phyloP scores from a whole-genome alignment of 192 early-diverging fungal species.

The Jimgerdemannia flammicorona region DNA sequence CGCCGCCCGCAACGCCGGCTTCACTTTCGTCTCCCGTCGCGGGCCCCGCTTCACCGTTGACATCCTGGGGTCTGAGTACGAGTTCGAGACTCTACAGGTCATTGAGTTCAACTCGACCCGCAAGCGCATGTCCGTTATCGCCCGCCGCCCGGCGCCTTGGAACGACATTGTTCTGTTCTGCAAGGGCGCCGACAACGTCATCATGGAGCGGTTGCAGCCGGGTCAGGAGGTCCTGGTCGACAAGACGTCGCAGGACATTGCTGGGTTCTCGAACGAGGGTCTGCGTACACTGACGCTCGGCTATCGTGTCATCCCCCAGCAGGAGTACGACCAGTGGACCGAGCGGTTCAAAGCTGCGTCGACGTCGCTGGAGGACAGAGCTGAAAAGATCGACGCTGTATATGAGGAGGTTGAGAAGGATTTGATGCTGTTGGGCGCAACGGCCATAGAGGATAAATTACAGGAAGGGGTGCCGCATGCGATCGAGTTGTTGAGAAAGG shows the following conservation, averaged over 20 bases:
- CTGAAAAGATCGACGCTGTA: constrained; percentile 63
- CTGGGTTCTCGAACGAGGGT: constrained; percentile 78
- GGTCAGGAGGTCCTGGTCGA: constrained; percentile 49
- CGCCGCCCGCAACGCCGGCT: constrained; percentile 76
- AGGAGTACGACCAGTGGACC: constrained; percentile 76
- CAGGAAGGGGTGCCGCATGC: constrained; percentile 94
- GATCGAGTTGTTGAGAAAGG: constrained; percentile 75
- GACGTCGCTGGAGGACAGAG: constrained; percentile 67
- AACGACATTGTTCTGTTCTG: constrained; percentile 83
- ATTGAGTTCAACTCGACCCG: constrained; percentile 95
- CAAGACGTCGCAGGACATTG: constrained; percentile 62
- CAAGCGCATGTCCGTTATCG: constrained; percentile 92
- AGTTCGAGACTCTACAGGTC: constrained; percentile 81
- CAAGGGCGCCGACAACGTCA: constrained; percentile 97
- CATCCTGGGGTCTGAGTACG: constrained; percentile 58
- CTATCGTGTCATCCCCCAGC: constrained; percentile 66
- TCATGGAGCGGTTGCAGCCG: constrained; percentile 71
- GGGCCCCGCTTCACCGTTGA: constrained; percentile 59
- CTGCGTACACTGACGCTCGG: constrained; percentile 88
- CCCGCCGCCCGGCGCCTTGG: constrained; percentile 65
- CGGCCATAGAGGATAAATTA: constrained; percentile 95
- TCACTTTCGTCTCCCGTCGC: constrained; percentile 58
- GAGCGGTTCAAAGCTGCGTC: constrained; percentile 68
- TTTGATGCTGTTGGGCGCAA: constrained; percentile 84
- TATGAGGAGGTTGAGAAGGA: constrained; percentile 80